Evolutionary conservation across 129 eudicot species (phyloP).

Genomic region (Ambrosia trifida): DNA sequence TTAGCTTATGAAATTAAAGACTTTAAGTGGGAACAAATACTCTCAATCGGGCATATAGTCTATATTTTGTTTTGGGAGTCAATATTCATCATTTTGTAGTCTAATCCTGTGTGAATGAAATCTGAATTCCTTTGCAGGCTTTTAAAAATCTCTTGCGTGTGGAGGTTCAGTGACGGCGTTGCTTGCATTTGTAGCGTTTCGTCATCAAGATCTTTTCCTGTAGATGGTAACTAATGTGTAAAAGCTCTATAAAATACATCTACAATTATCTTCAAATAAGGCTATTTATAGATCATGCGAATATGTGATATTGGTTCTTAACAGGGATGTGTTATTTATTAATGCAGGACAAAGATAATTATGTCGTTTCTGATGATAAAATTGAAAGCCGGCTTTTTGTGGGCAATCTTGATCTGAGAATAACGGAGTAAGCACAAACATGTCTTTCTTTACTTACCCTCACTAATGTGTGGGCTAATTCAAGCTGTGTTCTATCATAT

Average conservation of each 20-base stretch:
- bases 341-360: conserved; percentile 41
- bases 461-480: background rate
- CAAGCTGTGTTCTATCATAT: background rate
- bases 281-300: background rate
- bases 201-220: conserved; percentile 15
- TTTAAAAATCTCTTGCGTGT: background rate
- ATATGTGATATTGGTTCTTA: background rate
- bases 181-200: background rate
- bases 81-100: background rate
- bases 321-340: background rate
- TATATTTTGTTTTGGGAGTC: background rate
- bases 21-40: background rate
- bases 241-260: conserved; percentile 5
- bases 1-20: no score
- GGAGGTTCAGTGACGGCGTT: background rate
- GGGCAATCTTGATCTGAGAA: conserved; percentile 73
- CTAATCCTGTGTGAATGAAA: background rate
- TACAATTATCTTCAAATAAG: background rate
- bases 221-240: conserved; percentile 20
- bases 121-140: conserved; percentile 16
- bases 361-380: conserved; percentile 40
- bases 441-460: conserved; percentile 2
- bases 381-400: conserved; percentile 58
- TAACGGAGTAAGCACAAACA: conserved; percentile 57
- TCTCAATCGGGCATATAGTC: background rate